A percentile compares a stretch with the other conserved stretches of the same genome.
These are phyloP conservation scores for Salix suchowensis DNA, from an alignment of 345 rosid genomes.

Conservation along the genomic window DNA sequence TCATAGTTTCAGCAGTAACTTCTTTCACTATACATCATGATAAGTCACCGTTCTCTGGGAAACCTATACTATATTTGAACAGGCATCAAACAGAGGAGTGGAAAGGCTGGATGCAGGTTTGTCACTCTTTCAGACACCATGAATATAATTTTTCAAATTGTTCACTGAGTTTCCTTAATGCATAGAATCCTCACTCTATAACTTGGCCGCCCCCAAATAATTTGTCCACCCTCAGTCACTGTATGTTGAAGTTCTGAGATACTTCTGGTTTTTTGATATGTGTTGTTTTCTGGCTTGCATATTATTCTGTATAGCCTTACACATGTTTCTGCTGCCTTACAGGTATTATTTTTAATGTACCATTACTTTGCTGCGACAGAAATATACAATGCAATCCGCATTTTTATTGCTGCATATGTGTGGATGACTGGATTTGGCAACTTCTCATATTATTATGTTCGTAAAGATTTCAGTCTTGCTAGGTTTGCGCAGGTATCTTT, in stretches of 20 bases:
- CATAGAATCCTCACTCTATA: not conserved
- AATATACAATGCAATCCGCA: conserved; percentile 85
- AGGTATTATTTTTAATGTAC: conserved; percentile 98
- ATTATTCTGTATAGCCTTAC: conserved; percentile 3
- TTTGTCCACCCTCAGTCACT: too few relatives aligned
- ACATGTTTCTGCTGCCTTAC: conserved; percentile 26
- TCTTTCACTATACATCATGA: conserved; percentile 86
- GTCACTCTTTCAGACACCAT: conserved; percentile 20
- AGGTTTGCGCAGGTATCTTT: conserved; percentile 91
- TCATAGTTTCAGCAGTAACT: conserved; percentile 87
- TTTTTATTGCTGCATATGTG: conserved; percentile 95
- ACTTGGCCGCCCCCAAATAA: too few relatives aligned
- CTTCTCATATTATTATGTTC: conserved; percentile 94
- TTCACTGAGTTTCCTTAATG: not conserved
- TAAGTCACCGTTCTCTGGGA: conserved; percentile 83
- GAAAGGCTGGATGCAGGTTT: conserved; percentile 99
- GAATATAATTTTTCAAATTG: not conserved
- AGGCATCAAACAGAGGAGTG: conserved; percentile 99
- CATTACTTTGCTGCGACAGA: conserved; percentile 98
- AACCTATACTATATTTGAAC: conserved; percentile 82
- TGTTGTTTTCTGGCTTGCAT: not conserved
- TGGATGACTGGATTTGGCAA: conserved; percentile 99
- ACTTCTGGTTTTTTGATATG: conserved; percentile 11
- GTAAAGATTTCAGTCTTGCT: conserved; percentile 90
- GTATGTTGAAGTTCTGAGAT: not conserved